Percentiles rank a stretch among this genome's conserved stretches.
These are phyloP conservation scores for Viola pubescens DNA, from an alignment of 441 rosid species.

Conservation along the genomic window DNA sequence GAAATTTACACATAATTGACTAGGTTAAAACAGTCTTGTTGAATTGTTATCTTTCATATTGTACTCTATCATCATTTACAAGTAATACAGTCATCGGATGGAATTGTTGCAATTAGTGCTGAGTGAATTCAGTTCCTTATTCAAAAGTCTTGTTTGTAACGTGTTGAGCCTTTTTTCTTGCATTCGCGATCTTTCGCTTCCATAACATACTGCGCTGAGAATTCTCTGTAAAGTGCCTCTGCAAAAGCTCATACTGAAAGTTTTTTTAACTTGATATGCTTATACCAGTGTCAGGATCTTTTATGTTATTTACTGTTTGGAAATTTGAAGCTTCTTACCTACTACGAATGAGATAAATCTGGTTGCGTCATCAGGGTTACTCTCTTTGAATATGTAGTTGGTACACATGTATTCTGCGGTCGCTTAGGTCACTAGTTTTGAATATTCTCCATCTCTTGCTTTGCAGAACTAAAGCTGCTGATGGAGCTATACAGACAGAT, in stretches of 20 bases:
- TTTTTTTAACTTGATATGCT: background rate
- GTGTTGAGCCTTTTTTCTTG: background rate
- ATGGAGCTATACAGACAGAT: constrained; percentile 50
- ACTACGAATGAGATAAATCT: background rate
- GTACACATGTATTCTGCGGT: background rate
- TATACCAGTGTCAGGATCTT: background rate
- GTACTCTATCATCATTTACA: too few relatives aligned
- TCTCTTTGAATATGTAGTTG: background rate
- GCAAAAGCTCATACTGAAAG: background rate
- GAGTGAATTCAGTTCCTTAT: background rate
- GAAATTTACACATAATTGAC: background rate
- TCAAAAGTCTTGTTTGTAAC: background rate
- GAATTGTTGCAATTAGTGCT: background rate
- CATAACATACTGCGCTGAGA: background rate
- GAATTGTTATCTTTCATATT: background rate
- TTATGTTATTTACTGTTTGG: background rate
- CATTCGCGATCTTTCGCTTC: background rate
- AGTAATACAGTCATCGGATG: background rate
- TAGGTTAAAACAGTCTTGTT: background rate
- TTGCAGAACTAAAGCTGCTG: constrained; percentile 57
- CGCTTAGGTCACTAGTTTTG: constrained; percentile 1
- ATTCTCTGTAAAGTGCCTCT: background rate
- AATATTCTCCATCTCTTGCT: constrained; percentile 7
- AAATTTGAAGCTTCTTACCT: background rate
- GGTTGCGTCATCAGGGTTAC: background rate